These are phyloP conservation scores for Peronospora belbahrii DNA, from an alignment of 352 stramenopile species.

Conservation along the genomic window DNA sequence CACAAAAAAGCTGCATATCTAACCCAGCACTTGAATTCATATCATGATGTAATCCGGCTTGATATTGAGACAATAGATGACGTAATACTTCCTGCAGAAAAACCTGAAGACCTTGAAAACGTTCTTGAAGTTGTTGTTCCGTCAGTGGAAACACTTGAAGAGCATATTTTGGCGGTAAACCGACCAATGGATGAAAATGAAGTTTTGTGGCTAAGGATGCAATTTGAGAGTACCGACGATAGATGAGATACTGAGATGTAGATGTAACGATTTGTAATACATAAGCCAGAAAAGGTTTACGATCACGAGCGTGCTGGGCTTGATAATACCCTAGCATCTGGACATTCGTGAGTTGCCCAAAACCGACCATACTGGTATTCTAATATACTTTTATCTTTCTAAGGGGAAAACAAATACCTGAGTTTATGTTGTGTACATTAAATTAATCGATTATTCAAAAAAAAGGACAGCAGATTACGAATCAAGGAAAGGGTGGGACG, in stretches of 20 bases:
- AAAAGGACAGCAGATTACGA: too few species aligned
- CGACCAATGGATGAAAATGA: conserved; percentile 60
- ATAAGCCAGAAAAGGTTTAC: conserved; percentile 60
- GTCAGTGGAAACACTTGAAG: conserved; percentile 71
- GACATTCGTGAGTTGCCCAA: conserved; percentile 55
- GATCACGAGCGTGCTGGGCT: conserved; percentile 38
- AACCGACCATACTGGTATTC: conserved; percentile 23
- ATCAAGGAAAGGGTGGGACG: too few species aligned
- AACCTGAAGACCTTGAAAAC: conserved; percentile 52
- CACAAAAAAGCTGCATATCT: conserved; percentile 82
- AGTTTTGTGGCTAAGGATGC: conserved; percentile 48
- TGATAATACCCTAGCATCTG: conserved; percentile 80
- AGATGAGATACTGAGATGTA: conserved; percentile 53
- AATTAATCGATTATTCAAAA: too few species aligned
- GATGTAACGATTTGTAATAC: conserved; percentile 56
- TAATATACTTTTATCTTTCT: too few species aligned
- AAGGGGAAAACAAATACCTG: neutral
- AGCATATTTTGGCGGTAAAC: conserved; percentile 72
- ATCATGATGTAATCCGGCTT: conserved; percentile 57
- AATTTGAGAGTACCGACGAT: conserved; percentile 76
- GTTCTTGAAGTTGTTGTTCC: conserved; percentile 49
- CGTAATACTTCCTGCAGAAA: conserved; percentile 50
- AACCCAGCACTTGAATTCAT: conserved; percentile 41
- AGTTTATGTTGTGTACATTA: too few species aligned
- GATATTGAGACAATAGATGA: conserved; percentile 36